Percentiles rank a stretch among this genome's conserved stretches.
These are phyloP conservation scores for Leptographium galeiforme DNA, from an alignment of 2,329 filamentous ascomycete species.

Conservation along the genomic window DNA sequence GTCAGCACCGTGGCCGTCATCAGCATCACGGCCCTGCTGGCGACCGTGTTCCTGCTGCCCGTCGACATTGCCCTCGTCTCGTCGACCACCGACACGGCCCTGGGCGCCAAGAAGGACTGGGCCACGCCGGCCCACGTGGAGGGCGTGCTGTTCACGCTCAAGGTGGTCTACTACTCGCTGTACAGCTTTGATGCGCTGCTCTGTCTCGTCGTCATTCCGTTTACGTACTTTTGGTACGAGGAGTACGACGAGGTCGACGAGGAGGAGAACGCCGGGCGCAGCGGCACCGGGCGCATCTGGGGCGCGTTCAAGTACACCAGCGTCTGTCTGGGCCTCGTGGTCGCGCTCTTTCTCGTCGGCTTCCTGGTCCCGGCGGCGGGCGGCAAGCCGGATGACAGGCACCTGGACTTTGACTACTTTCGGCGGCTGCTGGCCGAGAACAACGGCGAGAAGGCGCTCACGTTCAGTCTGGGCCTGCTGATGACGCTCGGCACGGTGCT, in stretches of 20 bases:
- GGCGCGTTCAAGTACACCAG: slow-evolving; percentile 86
- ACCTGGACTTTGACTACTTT: slow-evolving; percentile 84
- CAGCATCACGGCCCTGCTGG: slow-evolving; percentile 74
- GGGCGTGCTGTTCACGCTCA: slow-evolving; percentile 65
- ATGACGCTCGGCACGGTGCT: slow-evolving; percentile 75
- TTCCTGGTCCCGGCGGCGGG: slow-evolving; percentile 84
- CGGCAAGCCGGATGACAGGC: slow-evolving; percentile 39
- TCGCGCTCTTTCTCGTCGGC: slow-evolving; percentile 77
- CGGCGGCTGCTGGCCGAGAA: slow-evolving; percentile 72
- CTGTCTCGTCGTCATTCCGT: slow-evolving; percentile 81
- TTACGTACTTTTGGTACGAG: slow-evolving; percentile 97
- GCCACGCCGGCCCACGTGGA: slow-evolving; percentile 71
- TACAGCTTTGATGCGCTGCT: slow-evolving; percentile 86
- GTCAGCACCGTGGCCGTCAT: slow-evolving; percentile 79
- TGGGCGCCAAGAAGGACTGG: slow-evolving; percentile 87
- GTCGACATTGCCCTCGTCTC: slow-evolving; percentile 94
- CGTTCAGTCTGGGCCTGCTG: slow-evolving; percentile 79
- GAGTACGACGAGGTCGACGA: slow-evolving; percentile 88
- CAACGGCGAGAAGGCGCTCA: slow-evolving; percentile 82
- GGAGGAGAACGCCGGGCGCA: slow-evolving; percentile 63
- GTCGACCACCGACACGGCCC: slow-evolving; percentile 61
- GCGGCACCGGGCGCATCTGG: slow-evolving; percentile 57
- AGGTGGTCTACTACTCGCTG: slow-evolving; percentile 81
- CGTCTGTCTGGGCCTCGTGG: slow-evolving; percentile 65
- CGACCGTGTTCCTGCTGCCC: slow-evolving; percentile 81